Evolutionary conservation across 1,284 basidiomycete genomes (phyloP), one percentile per base, ranked within the genome.

Genomic region (Naganishia albida): DNA sequence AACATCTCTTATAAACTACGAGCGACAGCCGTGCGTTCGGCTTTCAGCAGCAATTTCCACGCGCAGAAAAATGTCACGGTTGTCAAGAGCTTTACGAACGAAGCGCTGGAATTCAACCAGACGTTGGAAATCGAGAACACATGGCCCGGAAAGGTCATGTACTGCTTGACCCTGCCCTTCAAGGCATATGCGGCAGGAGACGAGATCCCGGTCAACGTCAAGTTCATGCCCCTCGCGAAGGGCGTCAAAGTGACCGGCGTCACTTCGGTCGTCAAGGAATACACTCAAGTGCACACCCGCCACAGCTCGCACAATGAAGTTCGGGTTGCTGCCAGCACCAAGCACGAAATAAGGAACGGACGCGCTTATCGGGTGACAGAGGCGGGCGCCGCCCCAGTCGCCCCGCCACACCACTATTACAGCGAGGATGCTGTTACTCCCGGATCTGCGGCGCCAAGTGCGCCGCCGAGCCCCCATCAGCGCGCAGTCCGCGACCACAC

Each of bases 101-200:
- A 94, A 70, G 88, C 93, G 1, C 85, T 95, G 71, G 93, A 96
- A 78, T 96, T 91, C 81, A 93, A 91, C 74, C 93, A 96, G 77
- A 93, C 91, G 1, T 84, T 95, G 66, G 93, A 97, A 77, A 82
- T 84, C 62, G 92, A 95, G 78, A 95, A 94, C 77, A 93, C 91
- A 15, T 97, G 93, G 93, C 93, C 93, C 0, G 89, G 89, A 44
- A 97, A 95, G 80, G 81, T 94, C 76, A 93, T 93, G 89, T 93
- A 93, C 78, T 87, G 88, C 7, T 85, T 94, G 72, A 79, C 79
- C 0, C 68, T 80, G 2, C 79, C 79, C 12, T 78, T 74, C 74
- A 80, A 80, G 70, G 93, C 93, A 0, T 96, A 90, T 85, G 90
- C 91, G 0, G 89, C 88, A 0, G 92, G 93, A 6, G 92, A 95